Base-by-base conservation (phyloP, 2,329 filamentous ascomycete species). In the Claviceps arundinis region DNA sequence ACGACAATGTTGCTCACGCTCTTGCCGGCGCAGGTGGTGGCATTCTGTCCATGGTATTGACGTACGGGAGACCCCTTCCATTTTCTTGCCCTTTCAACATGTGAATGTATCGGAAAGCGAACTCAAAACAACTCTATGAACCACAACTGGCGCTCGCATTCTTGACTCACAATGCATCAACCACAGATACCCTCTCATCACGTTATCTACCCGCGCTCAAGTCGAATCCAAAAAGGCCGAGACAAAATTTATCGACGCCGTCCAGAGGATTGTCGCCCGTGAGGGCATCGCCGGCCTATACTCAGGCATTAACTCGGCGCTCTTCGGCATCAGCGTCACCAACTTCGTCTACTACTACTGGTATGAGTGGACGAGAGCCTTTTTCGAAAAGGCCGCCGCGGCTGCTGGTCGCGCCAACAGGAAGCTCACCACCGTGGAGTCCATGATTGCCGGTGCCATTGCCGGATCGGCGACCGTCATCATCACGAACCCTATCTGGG, bases 291-390 rank as follows among this genome's bases (percentile, higher is more conserved):
- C 80, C 2, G 93, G 93, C 37, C 81, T 98, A 38, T 98, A 97
- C 67, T 84, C 93, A 6, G 93, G 93, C 43, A 81, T 98, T 54
- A 89, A 95, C 68, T 94, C 87, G 56, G 93, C 93, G 50, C 77
- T 98, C 46, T 96, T 98, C 69, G 93, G 93, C 67, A 97, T 98
- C 74, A 93, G 87, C 69, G 84, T 98, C 60, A 98, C 93, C 62
- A 98, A 98, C 75, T 98, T 98, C 67, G 91, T 98, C 47, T 98
- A 98, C 77, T 98, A 98, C 74, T 98, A 97, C 77, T 98, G 88
- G 91, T 98, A 97, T 71, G 93, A 98, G 73, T 98, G 89, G 87
- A 93, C 89, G 56, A 84, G 90, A 54, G 78, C 85, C 49, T 85
- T 85, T 65, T 96, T 97, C 72, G 89, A 88, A 67, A 76, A 77